These are phyloP conservation scores for Amanita exitialis DNA, from an alignment of 768 basidiomycete species.

Conservation along the genomic window DNA sequence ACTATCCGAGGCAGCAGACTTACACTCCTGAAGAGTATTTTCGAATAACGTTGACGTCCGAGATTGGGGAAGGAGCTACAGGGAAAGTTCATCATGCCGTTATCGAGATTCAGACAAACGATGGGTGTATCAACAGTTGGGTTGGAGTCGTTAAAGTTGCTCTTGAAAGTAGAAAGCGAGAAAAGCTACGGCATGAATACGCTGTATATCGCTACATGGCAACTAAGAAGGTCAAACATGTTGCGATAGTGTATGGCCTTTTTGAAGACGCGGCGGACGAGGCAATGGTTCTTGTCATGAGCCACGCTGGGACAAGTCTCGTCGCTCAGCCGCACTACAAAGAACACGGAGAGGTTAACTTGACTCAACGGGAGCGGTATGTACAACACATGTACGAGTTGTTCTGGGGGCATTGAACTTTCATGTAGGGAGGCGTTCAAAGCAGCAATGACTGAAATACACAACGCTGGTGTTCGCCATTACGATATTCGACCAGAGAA, in stretches of 20 bases:
- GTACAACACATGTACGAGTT: neutral
- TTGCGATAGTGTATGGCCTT: neutral
- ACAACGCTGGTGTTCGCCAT: neutral
- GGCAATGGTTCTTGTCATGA: neutral
- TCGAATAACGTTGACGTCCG: neutral
- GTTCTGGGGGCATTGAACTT: neutral
- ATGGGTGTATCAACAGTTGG: neutral
- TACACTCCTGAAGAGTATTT: neutral
- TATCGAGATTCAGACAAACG: neutral
- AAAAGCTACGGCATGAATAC: neutral
- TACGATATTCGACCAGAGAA: constrained; percentile 1
- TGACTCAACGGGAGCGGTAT: neutral
- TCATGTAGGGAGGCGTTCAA: neutral
- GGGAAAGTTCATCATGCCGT: neutral
- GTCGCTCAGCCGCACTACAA: neutral
- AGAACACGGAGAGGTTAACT: neutral
- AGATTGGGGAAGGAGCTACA: neutral
- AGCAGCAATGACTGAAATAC: neutral
- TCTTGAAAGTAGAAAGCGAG: neutral
- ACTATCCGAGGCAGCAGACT: neutral
- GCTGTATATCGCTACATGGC: neutral
- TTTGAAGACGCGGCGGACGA: neutral
- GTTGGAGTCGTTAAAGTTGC: neutral
- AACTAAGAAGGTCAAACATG: neutral
- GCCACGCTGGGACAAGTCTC: neutral